Evolutionary conservation across 805 yeast genomes (phyloP), one percentile per base, ranked within the genome.

Genomic region (Allodekkera sacchari): DNA sequence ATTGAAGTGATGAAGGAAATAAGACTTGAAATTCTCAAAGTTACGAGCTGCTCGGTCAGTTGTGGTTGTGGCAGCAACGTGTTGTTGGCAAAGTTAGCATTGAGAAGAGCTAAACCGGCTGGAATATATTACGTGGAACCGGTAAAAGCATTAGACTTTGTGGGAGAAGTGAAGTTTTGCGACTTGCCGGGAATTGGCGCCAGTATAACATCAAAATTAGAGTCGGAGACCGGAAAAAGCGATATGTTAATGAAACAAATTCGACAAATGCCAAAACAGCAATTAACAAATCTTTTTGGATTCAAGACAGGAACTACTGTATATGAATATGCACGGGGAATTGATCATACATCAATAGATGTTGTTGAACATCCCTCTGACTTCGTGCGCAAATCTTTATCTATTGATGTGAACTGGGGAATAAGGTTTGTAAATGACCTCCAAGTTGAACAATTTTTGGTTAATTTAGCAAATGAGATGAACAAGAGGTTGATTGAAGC

Each of bases 361-460:
- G 59, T 78, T n/a, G 52, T 73, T 19, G 38, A 52, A 7, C 62
- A 64, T 20, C 72, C 75, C 7, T 57, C 62, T 11, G 73, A 58
- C 32, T 63, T 75, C 13, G 65, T 71, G 9, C 63, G 94, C 18
- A 85, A 84, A 44, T 72, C 92, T 1, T 68, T 89, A 0, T 84
- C 95, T 0, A 81, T 87, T 4, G 97, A 89, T 48, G 79, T 89
- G 18, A 83, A 85, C 39, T 89, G 85, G 79, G 97, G 96, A 0
- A 82, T 89, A 1, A 51, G 97, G 29, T 81, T 88, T 41, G 69
- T 74, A 20, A 60, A 59, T 1, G 61, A 68, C 19, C 51, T 55
- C 0, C 84, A 89, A 47, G 71, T 80, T 16, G 88, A 80, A 39
- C 42, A 34, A 4, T 92, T 89, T 46, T 48, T 84, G 7, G 57